Conservation (phyloP, 1,139 yeast genomes). For the Pichia sp. region DNA sequence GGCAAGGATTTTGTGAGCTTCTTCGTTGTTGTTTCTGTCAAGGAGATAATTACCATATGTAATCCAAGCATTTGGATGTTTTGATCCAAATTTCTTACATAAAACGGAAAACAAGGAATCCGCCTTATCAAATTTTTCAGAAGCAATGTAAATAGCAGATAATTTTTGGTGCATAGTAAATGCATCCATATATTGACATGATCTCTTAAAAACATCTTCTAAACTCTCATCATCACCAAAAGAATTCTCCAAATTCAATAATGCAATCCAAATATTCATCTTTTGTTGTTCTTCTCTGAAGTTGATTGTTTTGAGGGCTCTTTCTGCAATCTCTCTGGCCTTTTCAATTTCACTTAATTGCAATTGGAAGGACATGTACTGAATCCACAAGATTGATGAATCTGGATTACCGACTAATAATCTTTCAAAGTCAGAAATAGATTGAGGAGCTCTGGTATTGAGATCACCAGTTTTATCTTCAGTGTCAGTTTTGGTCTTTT, state of each 20-base stretch:
- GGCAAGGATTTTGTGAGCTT: slow-evolving; percentile 63
- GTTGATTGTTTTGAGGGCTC: slow-evolving; percentile 85
- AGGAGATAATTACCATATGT: slow-evolving; percentile 68
- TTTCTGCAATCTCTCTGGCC: slow-evolving; percentile 87
- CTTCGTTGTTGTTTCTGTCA: slow-evolving; percentile 47
- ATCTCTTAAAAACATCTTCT: slow-evolving; percentile 70
- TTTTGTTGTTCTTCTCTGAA: slow-evolving; percentile 92
- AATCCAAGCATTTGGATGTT: slow-evolving; percentile 66
- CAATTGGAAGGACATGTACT: slow-evolving; percentile 95
- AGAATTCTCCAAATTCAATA: slow-evolving; percentile 86
- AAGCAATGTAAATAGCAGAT: slow-evolving; percentile 63
- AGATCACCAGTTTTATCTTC: slow-evolving; percentile 85
- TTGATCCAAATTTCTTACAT: slow-evolving; percentile 72
- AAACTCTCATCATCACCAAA: slow-evolving; percentile 83
- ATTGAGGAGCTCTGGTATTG: slow-evolving; percentile 81
- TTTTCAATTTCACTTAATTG: slow-evolving; percentile 90
- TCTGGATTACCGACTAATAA: slow-evolving; percentile 85
- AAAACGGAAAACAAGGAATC: slow-evolving; percentile 55
- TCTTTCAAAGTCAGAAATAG: slow-evolving; percentile 86
- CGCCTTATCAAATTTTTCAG: slow-evolving; percentile 68
- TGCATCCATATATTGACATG: slow-evolving; percentile 90
- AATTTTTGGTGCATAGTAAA: slow-evolving; percentile 72
- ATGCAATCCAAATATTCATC: slow-evolving; percentile 91
- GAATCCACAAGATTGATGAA: slow-evolving; percentile 94
- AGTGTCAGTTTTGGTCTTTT: slow-evolving; percentile 32